Evolutionary conservation across 768 basidiomycete genomes (phyloP).

Genomic region (Arthromyces matolae): DNA sequence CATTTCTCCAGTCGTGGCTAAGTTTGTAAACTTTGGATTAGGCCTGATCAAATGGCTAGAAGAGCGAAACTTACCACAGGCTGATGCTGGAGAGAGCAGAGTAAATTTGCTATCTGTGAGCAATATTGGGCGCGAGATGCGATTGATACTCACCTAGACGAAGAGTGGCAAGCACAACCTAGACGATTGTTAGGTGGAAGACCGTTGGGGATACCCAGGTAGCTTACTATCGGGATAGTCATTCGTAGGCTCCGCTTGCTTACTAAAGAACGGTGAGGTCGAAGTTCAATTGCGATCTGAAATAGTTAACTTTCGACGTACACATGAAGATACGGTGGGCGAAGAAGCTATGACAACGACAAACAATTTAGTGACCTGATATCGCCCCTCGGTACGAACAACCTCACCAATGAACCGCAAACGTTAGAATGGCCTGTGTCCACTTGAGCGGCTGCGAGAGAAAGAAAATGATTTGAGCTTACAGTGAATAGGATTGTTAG

Average conservation of each 20-base stretch:
- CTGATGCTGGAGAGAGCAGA: conserved; percentile 10
- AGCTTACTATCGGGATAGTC: conserved; percentile 19
- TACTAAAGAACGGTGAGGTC: conserved; percentile 13
- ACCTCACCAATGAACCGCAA: conserved; percentile 38
- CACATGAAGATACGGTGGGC: conserved; percentile 30
- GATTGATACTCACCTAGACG: conserved; percentile 23
- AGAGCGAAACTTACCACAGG: conserved; percentile 14
- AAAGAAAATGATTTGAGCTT: background rate
- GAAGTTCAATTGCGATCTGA: background rate
- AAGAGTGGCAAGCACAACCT: conserved; percentile 19
- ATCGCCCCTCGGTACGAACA: background rate
- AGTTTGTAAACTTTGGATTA: background rate
- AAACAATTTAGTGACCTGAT: background rate
- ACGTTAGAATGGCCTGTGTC: conserved; percentile 36
- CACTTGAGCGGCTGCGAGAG: background rate
- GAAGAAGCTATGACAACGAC: conserved; percentile 26
- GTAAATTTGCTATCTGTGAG: background rate
- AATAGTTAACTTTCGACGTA: conserved; percentile 1
- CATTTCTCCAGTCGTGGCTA: conserved; percentile 25
- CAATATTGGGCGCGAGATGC: background rate
- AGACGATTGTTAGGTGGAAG: background rate
- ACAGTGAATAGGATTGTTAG: conserved; percentile 26
- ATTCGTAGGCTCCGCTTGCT: conserved; percentile 23
- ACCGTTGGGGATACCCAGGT: background rate
- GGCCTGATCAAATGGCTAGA: background rate